Conservation (phyloP, 208 protist species). For the Acanthamoeba lenticulata region DNA sequence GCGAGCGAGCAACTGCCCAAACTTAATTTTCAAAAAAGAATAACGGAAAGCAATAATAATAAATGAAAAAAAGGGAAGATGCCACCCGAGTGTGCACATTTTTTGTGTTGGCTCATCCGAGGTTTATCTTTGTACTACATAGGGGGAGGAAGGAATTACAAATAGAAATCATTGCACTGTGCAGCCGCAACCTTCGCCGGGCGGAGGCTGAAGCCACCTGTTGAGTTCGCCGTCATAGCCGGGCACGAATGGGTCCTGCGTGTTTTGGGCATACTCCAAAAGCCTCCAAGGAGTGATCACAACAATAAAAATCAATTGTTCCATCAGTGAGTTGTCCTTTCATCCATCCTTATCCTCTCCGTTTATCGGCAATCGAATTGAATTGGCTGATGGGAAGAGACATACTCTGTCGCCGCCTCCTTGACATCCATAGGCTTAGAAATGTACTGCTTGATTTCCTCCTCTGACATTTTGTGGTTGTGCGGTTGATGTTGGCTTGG, state of each 20-base stretch:
- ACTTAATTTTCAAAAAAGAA: too few relatives aligned
- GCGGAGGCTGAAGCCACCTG: slow-evolving; percentile 28
- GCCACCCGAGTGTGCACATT: too few relatives aligned
- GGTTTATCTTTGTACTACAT: too few relatives aligned
- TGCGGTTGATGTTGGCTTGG: background rate
- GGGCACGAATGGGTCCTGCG: background rate
- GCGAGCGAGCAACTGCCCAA: too few relatives aligned
- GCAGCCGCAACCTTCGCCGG: slow-evolving; percentile 1
- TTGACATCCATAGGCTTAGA: background rate
- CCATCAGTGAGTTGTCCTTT: too few relatives aligned
- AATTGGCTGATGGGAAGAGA: background rate
- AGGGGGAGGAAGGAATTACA: background rate
- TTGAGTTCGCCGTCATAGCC: slow-evolving; percentile 7
- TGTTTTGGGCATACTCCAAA: background rate
- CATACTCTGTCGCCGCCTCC: background rate
- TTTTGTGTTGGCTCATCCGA: too few relatives aligned
- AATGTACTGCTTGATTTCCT: slow-evolving; percentile 20
- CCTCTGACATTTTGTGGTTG: background rate
- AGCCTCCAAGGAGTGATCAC: background rate
- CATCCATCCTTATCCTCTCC: background rate
- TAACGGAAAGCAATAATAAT: too few relatives aligned
- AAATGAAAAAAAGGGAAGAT: too few relatives aligned
- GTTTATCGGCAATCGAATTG: background rate
- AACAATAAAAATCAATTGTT: background rate
- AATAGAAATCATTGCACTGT: background rate